Base-by-base conservation (phyloP, 1,284 basidiomycete species). In the Sanguinoderma infundibulare region DNA sequence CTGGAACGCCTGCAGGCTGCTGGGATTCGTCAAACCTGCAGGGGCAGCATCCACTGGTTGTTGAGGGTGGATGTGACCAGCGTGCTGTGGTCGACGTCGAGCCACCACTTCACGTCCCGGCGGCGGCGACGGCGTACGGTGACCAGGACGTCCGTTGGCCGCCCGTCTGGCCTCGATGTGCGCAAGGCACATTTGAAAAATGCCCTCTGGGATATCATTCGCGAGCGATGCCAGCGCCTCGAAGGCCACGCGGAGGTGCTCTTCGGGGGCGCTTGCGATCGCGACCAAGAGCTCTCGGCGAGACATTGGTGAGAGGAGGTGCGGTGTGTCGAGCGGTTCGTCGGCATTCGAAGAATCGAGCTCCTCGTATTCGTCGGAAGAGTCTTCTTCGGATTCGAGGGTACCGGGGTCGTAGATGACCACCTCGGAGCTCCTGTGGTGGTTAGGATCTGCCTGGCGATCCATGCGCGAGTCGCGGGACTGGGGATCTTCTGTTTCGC, bases 181-280 rank as follows among this genome's bases (percentile, higher is more conserved):
- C n/a, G n/a, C 73, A 28, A 85, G 73, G n/a, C n/a, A n/a, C 63
- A 82, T 78, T 57, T 72, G 70, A 32, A 78, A 80, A 15, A 83
- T 70, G 3, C 78, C 75, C 50, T 74, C 74, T 55, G 81, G 77
- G 32, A 81, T 73, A 22, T 72, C 74, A 22, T 78, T 75, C 30
- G 78, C 73, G n/a, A 72, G 72, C 40, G 78, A 74, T 26, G 78
- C 74, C 20, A 84, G 69, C 28, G 69, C 62, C 17, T 66, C 71
- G 47, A 83, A 59, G 32, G 82, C 67, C 42, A 75, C 70, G 42
- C 80, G 78, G 47, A 84, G 73, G 55, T 76, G 78, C 40, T 72
- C 70, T 67, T 80, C 79, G 14, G 80, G 76, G 44, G 79, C 70
- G 9, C 73, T 73, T 34, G 72, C 70, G 64, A 84, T 78, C 3